Evolutionary conservation across 805 yeast species (phyloP).

Genomic region (Pichia gijzeniarum): DNA sequence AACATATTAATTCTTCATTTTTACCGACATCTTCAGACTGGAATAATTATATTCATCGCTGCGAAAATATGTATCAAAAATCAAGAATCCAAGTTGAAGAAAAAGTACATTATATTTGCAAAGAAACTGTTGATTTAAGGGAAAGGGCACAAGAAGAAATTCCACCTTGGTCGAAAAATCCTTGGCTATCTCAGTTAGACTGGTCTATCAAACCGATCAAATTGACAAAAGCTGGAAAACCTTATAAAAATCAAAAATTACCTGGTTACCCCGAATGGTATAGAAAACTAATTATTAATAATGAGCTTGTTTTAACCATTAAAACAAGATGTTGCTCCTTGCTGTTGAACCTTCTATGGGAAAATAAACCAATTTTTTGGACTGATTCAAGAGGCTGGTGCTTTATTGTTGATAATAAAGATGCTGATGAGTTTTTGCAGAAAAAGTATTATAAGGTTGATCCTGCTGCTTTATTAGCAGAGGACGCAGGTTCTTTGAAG

Average conservation of each 20-base stretch:
- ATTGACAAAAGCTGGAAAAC: constrained; percentile 61
- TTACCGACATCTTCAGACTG: constrained; percentile 73
- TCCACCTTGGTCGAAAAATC: constrained; percentile 50
- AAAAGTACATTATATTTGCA: constrained; percentile 54
- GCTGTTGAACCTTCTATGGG: constrained; percentile 76
- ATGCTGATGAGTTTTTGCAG: constrained; percentile 29
- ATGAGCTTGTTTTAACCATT: constrained; percentile 50
- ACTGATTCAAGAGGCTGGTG: constrained; percentile 81
- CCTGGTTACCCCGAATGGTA: constrained; percentile 97
- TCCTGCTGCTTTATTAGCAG: constrained; percentile 14
- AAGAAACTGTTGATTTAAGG: constrained; percentile 45
- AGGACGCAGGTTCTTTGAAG: constrained; percentile 2
- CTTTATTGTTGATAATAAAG: constrained; percentile 50
- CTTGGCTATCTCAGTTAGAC: constrained; percentile 86
- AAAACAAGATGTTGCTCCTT: constrained; percentile 73
- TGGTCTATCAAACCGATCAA: constrained; percentile 67
- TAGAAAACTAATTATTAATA: constrained; percentile 43
- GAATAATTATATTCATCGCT: constrained; percentile 59
- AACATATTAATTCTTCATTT: constrained; percentile 64
- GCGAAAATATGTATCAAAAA: constrained; percentile 63
- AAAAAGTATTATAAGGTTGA: constrained; percentile 33
- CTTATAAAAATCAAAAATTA: constrained; percentile 64
- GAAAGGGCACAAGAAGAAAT: constrained; percentile 31
- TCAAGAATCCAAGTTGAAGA: constrained; percentile 50
- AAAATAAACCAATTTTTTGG: constrained; percentile 78